Conservation (phyloP, 2,329 filamentous ascomycete genomes). For the Nothophaeocryptopus gaeumannii region DNA sequence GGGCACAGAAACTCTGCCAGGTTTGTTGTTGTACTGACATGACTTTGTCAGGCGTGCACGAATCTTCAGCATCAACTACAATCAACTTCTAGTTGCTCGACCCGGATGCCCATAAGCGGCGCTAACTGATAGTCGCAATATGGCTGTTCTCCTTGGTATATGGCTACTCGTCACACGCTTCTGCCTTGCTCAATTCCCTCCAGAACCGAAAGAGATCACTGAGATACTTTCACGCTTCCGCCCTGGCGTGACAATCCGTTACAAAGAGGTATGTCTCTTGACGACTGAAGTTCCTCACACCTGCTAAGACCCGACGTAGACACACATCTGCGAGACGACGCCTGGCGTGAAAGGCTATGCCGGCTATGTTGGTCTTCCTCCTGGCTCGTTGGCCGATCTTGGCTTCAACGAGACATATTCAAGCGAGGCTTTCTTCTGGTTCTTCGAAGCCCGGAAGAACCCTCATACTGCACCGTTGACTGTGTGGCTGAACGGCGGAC, state of each 20-base stretch:
- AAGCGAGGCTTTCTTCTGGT: conserved; percentile 31
- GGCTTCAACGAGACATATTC: conserved; percentile 1
- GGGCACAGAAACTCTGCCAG: too few relatives aligned
- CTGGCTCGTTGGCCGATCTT: neutral
- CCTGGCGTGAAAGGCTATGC: conserved; percentile 56
- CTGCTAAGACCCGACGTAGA: conserved; percentile 3
- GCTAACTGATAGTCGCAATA: too few relatives aligned
- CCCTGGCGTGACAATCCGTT: conserved; percentile 30
- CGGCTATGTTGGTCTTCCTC: conserved; percentile 55
- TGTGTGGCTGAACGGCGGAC: conserved; percentile 60
- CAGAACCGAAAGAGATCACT: conserved; percentile 39
- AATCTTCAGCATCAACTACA: too few relatives aligned
- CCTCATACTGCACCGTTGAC: conserved; percentile 54
- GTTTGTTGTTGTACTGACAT: too few relatives aligned
- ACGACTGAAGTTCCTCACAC: too few relatives aligned
- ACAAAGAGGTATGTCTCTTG: conserved; percentile 37
- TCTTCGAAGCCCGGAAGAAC: conserved; percentile 57
- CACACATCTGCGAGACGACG: conserved; percentile 55
- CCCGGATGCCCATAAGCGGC: too few relatives aligned
- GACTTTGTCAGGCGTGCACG: too few relatives aligned
- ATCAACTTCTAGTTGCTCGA: too few relatives aligned
- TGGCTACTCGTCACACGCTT: too few relatives aligned
- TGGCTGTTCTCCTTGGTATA: too few relatives aligned
- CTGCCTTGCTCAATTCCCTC: conserved; percentile 40
- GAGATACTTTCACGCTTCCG: conserved; percentile 43